Evolutionary conservation across 2,329 filamentous ascomycete species (phyloP), one percentile per base, ranked within the genome.

Genomic region (Fusarium denticulatum): DNA sequence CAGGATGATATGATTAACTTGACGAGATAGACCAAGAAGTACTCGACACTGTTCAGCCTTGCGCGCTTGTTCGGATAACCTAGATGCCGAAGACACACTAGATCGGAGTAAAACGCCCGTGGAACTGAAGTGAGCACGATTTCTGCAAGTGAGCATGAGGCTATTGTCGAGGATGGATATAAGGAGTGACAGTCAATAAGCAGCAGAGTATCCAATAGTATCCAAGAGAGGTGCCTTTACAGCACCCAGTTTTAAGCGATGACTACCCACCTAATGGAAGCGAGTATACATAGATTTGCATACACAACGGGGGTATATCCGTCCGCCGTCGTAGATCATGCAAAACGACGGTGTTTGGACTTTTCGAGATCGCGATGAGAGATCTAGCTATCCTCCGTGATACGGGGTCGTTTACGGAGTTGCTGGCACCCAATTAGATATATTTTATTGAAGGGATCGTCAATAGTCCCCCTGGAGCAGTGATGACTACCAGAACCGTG

Each of bases 21-120:
- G 37, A 52, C 42, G 55, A 37, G 24, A 49, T 56, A n/a, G 60
- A 56, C 45, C 63, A 66, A 60, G 56, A 63, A 39, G 46, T 57
- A 43, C 28, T 55, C 24, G 24, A 56, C 56, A 45, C 59, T 26
- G 14, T 28, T 73, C 74, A 76, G 72, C 69, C 72, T 63, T 73
- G 71, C 24, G 45, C 39, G 56, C 20, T 32, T 30, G 40, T 47
- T 55, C 30, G 18, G 37, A 42, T 30, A 46, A 43, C 30, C 45
- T 32, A 43, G 40, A 46, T 26, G 45, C 43, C 39, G 22, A 53
- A 8, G 52, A 26, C 32, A 40, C 47, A 43, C 24, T 39, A 47
- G 36, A 20, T 45, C 71, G 71, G 71, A 74, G 71, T 50, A 49
- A 69, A 74, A 47, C 36, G 59, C 64, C 71, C 59, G 71, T 32